A percentile compares a stretch with the other conserved stretches of the same genome.
These are phyloP conservation scores for Trifolium repens DNA, from an alignment of 306 rosid species.

Conservation along the genomic window DNA sequence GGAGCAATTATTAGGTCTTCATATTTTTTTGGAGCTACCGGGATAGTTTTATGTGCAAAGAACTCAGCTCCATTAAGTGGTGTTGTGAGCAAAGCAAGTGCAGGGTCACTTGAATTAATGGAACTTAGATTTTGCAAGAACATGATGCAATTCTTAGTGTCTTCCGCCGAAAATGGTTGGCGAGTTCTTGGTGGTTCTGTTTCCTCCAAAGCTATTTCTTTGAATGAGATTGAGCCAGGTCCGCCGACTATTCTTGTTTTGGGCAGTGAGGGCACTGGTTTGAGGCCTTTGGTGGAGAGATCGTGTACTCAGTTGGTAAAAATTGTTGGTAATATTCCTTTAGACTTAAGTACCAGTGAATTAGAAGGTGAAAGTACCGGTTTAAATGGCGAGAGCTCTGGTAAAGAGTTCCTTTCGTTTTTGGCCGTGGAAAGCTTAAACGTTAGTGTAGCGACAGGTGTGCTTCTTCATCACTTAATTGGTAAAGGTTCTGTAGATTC, in stretches of 20 bases:
- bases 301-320: conserved; percentile 82
- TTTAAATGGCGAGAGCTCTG: conserved; percentile 45
- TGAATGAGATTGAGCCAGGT: conserved; percentile 67
- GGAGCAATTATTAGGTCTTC: conserved; percentile 95
- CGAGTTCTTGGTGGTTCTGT: conserved; percentile 92
- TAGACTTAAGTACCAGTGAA: conserved; percentile 48
- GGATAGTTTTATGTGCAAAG: conserved; percentile 88
- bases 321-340: conserved; percentile 69
- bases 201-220: conserved; percentile 66
- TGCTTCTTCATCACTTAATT: conserved; percentile 85
- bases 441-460: conserved; percentile 98
- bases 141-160: conserved; percentile 93
- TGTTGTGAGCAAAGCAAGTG: conserved; percentile 96
- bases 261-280: conserved; percentile 95
- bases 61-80: conserved; percentile 93
- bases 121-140: conserved; percentile 91
- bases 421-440: conserved; percentile 97
- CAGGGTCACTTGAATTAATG: conserved; percentile 89
- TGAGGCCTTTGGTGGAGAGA: conserved; percentile 95
- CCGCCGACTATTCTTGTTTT: conserved; percentile 85
- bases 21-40: conserved; percentile 88
- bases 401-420: conserved; percentile 71
- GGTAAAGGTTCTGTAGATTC: conserved; percentile 55
- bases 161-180: conserved; percentile 92
- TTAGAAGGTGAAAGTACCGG: conserved; percentile 53